Conservation (phyloP, 495 filamentous ascomycete genomes). For the Parathielavia hyrcaniae region DNA sequence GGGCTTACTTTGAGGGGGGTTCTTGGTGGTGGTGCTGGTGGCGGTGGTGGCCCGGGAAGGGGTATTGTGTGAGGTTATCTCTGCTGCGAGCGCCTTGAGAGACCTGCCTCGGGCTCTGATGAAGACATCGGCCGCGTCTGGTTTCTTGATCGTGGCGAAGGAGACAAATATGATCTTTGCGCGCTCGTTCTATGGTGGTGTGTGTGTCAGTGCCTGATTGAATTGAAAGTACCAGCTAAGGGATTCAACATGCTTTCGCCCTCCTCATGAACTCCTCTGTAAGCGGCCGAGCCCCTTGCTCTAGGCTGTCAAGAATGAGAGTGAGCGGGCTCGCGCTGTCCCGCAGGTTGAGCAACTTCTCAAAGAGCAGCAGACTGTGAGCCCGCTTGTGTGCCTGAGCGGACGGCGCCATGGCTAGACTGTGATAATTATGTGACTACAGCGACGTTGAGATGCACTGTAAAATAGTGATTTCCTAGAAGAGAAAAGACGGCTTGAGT, state of each 20-base stretch:
- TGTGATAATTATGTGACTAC: background rate
- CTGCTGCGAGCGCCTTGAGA: constrained; percentile 44
- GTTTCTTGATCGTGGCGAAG: constrained; percentile 60
- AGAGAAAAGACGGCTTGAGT: no score
- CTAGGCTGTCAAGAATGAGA: constrained; percentile 73
- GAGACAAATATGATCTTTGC: constrained; percentile 66
- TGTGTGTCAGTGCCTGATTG: constrained; percentile 2
- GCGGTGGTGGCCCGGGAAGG: constrained; percentile 30
- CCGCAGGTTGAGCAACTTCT: constrained; percentile 69
- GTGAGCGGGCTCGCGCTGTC: constrained; percentile 83
- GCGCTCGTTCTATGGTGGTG: constrained; percentile 37
- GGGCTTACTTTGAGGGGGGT: constrained; percentile 34
- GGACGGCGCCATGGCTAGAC: constrained; percentile 41
- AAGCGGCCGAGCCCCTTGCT: constrained; percentile 70
- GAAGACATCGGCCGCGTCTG: constrained; percentile 53
- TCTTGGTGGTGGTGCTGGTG: constrained; percentile 25
- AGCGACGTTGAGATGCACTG: background rate
- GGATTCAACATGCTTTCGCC: constrained; percentile 50
- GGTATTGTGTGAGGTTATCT: constrained; percentile 51
- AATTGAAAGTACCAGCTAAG: background rate
- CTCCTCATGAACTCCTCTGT: constrained; percentile 66
- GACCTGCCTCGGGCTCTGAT: constrained; percentile 56
- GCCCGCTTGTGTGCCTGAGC: constrained; percentile 64
- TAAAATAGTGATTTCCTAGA: background rate
- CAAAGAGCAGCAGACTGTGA: constrained; percentile 80